Percentiles rank a stretch among this genome's conserved stretches.
These are phyloP conservation scores for Gastrodia elata DNA, from an alignment of 106 monocot species.

Conservation along the genomic window DNA sequence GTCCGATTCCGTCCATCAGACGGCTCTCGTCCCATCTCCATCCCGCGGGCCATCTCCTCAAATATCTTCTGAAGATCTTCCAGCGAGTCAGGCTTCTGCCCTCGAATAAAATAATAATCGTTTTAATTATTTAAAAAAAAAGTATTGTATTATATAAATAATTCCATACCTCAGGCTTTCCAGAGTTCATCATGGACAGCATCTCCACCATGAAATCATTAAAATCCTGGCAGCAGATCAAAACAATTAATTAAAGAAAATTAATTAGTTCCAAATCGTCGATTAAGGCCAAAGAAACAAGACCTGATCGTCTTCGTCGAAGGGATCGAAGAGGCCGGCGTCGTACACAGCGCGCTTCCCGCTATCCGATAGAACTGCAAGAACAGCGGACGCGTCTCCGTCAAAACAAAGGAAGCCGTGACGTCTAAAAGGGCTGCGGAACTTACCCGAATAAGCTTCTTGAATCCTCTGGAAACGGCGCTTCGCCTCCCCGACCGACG, in stretches of 20 bases:
- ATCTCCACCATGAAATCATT: conserved; percentile 82
- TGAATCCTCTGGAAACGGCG: conserved; percentile 79
- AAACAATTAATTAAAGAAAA: not conserved
- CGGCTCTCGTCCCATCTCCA: conserved; percentile 12
- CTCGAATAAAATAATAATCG: not conserved
- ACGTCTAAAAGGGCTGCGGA: not conserved
- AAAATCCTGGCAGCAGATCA: conserved; percentile 7
- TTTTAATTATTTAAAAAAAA: no score
- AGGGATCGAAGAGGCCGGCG: conserved; percentile 66
- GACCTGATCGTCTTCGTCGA: conserved; percentile 65
- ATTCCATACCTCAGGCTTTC: conserved; percentile 50
- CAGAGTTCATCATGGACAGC: conserved; percentile 66
- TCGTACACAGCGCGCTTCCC: conserved; percentile 90
- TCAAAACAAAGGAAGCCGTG: not conserved
- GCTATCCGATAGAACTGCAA: conserved; percentile 74
- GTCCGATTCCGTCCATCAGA: conserved; percentile 18
- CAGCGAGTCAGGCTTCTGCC: conserved; percentile 61
- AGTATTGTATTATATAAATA: not conserved
- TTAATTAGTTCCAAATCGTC: not conserved
- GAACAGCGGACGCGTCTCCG: not conserved
- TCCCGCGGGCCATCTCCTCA: conserved; percentile 43
- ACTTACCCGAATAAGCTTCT: conserved; percentile 86
- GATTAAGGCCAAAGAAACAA: not conserved
- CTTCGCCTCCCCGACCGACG: conserved; percentile 52
- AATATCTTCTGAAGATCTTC: conserved; percentile 92